Base-by-base conservation (phyloP, 148 eudicot species). In the Fagopyrum homotropicum region DNA sequence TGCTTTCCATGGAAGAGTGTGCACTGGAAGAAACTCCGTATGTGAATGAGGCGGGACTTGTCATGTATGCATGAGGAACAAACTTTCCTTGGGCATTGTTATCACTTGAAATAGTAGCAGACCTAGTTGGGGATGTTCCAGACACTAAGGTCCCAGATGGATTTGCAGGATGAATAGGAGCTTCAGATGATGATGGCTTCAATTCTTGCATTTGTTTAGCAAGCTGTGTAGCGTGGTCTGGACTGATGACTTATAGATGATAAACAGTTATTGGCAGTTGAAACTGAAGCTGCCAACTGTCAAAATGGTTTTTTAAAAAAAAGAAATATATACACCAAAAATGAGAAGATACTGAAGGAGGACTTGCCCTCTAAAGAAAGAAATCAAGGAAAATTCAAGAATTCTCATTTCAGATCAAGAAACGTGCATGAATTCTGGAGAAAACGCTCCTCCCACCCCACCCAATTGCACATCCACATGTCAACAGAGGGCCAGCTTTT, bases 1-100 rank as follows among this genome's bases (percentile, higher is more conserved):
- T 64, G 80, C 78, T 74, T 72, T 75, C 80, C 6, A 79, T 71
- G 63, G 76, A 66, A 47, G 55, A 45, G 72, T 69, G 57, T 56
- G 70, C 76, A 68, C 77, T 79, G 70, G 77, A 77, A 76, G 48
- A 68, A 56, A 73, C 77, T 44, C 80, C 80, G 76, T 74, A 84
- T 3, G 84, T 81, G 73, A 82, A 80, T 48, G 81, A 75, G 19
- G 83, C 63, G 16, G 78, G 45, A 15, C 69, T 10, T n/a, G 44
- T 40, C 11, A 76, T 79, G 77, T 71, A 77, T 14, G 74, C 77
- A 76, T 73, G 76, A 69, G 48, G 17, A 43, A 50, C 68, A 73
- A 73, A 60, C 30, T 76, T 76, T 70, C 74, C 72, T 15, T 68
- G 75, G 30, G 77, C 73, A 54, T 60, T 19, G 16, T 76, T 80